phyloP scores from a whole-genome alignment of 306 rosid species.

The Pachyrhizus erosus region DNA sequence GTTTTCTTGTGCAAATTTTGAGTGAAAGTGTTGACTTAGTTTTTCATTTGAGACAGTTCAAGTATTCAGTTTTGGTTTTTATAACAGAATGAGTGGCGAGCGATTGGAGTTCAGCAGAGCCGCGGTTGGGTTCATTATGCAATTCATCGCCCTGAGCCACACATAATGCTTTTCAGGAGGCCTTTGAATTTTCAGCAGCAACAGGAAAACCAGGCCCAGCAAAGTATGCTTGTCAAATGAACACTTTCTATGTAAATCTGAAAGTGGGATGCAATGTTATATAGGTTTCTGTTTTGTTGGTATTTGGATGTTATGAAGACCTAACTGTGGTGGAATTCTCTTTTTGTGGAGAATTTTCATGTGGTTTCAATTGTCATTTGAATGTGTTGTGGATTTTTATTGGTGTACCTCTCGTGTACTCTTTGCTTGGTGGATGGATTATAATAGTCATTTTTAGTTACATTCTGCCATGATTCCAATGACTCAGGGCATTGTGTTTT shows the following conservation, averaged over 20 bases:
- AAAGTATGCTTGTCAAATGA: constrained; percentile 61
- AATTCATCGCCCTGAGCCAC: constrained; percentile 93
- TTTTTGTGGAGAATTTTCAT: constrained; percentile 54
- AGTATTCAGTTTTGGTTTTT: too few relatives aligned
- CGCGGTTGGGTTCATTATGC: constrained; percentile 97
- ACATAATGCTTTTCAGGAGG: constrained; percentile 98
- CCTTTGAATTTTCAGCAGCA: constrained; percentile 52
- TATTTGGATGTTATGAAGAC: constrained; percentile 26
- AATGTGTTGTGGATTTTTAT: constrained; percentile 14
- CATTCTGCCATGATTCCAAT: neutral
- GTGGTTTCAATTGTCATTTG: constrained; percentile 11
- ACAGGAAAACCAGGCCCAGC: constrained; percentile 61
- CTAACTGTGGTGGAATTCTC: constrained; percentile 52
- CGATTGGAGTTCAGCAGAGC: constrained; percentile 94
- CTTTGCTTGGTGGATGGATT: constrained; percentile 32
- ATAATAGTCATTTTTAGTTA: neutral
- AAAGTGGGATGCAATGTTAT: constrained; percentile 37
- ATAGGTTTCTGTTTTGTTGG: constrained; percentile 39
- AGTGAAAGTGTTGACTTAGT: too few relatives aligned
- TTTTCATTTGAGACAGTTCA: too few relatives aligned
- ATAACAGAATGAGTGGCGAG: constrained; percentile 82
- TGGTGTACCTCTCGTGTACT: constrained; percentile 50
- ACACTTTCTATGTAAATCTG: constrained; percentile 29
- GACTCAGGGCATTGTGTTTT: neutral
- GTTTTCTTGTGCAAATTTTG: too few relatives aligned